Evolutionary conservation across 768 basidiomycete genomes (phyloP), one percentile per base, ranked within the genome.

Genomic region (Strobilomyces confusus): DNA sequence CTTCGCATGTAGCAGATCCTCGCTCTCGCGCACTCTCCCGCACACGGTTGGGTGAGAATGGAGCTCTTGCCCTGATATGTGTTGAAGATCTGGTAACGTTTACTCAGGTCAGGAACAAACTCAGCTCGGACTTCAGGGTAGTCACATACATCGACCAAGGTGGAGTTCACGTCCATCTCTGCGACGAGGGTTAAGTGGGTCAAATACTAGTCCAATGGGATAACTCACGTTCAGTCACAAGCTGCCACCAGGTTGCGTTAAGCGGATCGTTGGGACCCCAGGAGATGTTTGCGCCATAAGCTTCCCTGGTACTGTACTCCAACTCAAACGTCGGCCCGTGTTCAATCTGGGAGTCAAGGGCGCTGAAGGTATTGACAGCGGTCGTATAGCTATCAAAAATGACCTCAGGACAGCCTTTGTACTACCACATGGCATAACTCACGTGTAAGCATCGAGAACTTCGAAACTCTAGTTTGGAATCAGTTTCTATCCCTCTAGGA

Each of bases 201-300:
- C 26, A 45, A 47, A 4, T 47, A 36, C 32, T 17, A 34, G 34
- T 14, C n/a, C n/a, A n/a, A n/a, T n/a, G n/a, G 29, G 25, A 44
- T 34, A n/a, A 71, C 76, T 57, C 51, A 83, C 86, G 78, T 70
- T 89, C 86, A 11, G 88, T 89, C 38, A 90, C 85, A 43, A 68
- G 78, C 60, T 89, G 88, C 88, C 88, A 90, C 83, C 85, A 90
- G 11, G 89, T 89, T 8, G 86, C 86, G 55, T 90, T 90, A 56
- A 91, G 68, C 0, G 88, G 88, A 63, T 87, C 87, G 49, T 75
- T 73, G 3, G 71, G 64, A 25, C 75, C 72, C 88, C 88, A 90
- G 32, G 77, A 73, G 1, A 75, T 67, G 49, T 69, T 79, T 34
- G 61, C 63, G 30, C 86, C 88, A 54, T 88, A 91, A 0, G 83